A percentile compares a stretch with the other conserved stretches of the same genome.
Conservation (phyloP, 202 grass and related monocot genomes). For the Sporobolus alterniflorus region DNA sequence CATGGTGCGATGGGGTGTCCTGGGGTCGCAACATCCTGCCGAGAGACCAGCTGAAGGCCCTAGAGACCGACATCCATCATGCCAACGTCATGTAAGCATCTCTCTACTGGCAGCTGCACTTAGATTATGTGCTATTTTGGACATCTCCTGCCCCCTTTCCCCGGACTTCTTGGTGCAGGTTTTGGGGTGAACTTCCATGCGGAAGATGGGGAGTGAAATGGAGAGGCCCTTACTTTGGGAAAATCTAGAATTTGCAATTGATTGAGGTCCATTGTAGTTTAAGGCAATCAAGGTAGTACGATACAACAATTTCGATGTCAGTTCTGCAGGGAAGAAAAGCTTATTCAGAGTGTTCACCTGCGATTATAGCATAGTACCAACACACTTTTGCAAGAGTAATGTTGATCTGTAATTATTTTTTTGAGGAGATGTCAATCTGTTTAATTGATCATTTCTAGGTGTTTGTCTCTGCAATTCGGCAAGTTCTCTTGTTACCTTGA, state of each 20-base stretch:
- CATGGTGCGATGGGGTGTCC: conserved; percentile 52
- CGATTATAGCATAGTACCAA: not conserved
- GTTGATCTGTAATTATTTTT: too few relatives aligned
- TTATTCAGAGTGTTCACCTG: conserved; percentile 1
- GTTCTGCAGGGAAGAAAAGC: not conserved
- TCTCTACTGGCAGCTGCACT: not conserved
- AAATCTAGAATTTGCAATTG: not conserved
- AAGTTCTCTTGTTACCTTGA: too few relatives aligned
- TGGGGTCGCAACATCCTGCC: conserved; percentile 54
- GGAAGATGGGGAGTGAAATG: conserved; percentile 10
- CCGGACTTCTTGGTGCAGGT: not conserved
- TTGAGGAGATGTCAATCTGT: not conserved
- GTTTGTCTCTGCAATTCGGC: not conserved
- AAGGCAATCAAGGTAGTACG: not conserved
- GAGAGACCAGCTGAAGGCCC: conserved; percentile 72
- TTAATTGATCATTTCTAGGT: not conserved
- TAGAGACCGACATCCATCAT: conserved; percentile 81
- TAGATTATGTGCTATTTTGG: not conserved
- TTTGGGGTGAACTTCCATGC: not conserved
- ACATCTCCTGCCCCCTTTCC: not conserved
- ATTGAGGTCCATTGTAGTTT: not conserved
- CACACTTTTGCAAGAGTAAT: not conserved
- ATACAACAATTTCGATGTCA: not conserved
- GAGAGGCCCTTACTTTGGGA: not conserved
- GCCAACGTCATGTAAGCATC: conserved; percentile 74